Evolutionary conservation across 306 rosid genomes (phyloP).

Genomic region (Pyrus communis): DNA sequence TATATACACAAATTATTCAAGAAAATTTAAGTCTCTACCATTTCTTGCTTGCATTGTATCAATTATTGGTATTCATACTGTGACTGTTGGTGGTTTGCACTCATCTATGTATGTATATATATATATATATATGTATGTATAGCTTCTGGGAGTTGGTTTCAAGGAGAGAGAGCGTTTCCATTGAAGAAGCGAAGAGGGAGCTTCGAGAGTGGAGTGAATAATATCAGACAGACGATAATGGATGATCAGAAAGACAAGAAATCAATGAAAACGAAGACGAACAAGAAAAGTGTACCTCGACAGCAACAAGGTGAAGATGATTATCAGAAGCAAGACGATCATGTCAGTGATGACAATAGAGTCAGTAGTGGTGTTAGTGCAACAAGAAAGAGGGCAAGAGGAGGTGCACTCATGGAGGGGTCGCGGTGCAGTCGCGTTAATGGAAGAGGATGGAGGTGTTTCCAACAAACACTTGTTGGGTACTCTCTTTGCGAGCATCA

Average conservation of each 20-base stretch:
- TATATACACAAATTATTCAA: neutral
- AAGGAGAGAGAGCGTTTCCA: conserved; percentile 67
- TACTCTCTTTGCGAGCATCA: conserved; percentile 98
- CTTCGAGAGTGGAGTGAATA: conserved; percentile 14
- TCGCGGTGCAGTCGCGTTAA: conserved; percentile 98
- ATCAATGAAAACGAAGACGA: conserved; percentile 25
- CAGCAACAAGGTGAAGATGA: conserved; percentile 3
- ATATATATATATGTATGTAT: too few species aligned
- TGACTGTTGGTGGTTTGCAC: neutral
- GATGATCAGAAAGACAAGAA: conserved; percentile 15
- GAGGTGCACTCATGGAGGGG: conserved; percentile 73
- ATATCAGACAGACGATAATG: neutral
- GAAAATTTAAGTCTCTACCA: neutral
- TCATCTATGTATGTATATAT: neutral
- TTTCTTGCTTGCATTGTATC: neutral
- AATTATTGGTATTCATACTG: neutral
- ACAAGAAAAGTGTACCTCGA: conserved; percentile 33
- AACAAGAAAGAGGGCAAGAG: conserved; percentile 41
- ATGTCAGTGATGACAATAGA: neutral
- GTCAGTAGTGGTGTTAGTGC: neutral
- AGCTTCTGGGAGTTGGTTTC: conserved; percentile 49
- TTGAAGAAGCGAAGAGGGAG: conserved; percentile 65
- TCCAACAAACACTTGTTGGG: conserved; percentile 90
- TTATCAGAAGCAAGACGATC: neutral
- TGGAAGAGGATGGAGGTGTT: conserved; percentile 98